These are phyloP conservation scores for Tetrahymena thermophila DNA, from an alignment of 73 alveolate species.

Conservation along the genomic window DNA sequence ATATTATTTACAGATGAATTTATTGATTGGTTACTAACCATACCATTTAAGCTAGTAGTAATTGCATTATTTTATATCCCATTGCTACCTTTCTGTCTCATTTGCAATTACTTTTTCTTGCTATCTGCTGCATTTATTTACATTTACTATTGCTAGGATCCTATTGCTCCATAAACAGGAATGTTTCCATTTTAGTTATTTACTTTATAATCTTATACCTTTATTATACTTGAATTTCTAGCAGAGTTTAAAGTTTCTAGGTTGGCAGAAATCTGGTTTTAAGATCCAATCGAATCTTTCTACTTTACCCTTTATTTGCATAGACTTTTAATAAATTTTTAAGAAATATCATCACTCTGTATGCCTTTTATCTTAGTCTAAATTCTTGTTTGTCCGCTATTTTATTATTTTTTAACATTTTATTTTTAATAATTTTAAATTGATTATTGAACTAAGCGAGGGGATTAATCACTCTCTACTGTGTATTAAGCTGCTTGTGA, in stretches of 20 bases:
- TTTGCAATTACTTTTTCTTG: not conserved
- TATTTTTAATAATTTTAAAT: not conserved
- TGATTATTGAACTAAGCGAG: not conserved
- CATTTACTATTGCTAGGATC: not conserved
- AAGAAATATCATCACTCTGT: not conserved
- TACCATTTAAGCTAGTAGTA: not conserved
- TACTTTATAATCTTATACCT: not conserved
- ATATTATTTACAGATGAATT: not conserved
- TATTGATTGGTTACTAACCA: not conserved
- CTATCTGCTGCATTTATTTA: not conserved
- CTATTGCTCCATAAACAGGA: not conserved
- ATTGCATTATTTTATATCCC: not conserved
- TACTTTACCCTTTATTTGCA: not conserved
- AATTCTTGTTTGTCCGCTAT: not conserved
- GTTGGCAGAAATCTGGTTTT: not conserved
- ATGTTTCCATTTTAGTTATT: not conserved
- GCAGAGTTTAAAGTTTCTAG: not conserved
- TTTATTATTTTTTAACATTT: not conserved
- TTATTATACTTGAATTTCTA: not conserved
- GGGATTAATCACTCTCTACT: not conserved
- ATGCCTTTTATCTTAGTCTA: not conserved
- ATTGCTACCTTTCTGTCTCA: not conserved
- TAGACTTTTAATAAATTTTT: not conserved
- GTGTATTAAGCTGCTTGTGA: not conserved
- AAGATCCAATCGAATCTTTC: not conserved